Evolutionary conservation across 768 basidiomycete species (phyloP), one percentile per base, ranked within the genome.

Genomic region (Atractiella rhizophila): DNA sequence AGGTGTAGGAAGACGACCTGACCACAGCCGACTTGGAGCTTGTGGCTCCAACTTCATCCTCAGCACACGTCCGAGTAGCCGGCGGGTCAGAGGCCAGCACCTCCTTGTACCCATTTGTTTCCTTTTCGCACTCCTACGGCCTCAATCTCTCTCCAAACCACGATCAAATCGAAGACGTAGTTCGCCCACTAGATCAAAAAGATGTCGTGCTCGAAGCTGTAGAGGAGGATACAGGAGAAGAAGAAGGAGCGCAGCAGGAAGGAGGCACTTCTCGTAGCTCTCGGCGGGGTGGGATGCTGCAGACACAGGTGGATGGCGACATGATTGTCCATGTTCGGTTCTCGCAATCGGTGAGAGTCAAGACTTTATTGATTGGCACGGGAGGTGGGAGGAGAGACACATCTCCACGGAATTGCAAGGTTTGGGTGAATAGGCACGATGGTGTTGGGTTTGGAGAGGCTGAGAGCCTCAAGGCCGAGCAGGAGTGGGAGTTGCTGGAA

Each of bases 301-400:
- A 47, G 19, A 39, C 29, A 3, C 49, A 51, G 35, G 49, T 41
- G 8, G 49, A 51, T 26, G 49, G 46, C 35, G 49, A 51, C 31
- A 21, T 51, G 21, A 26, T 51, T 4, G 18, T 51, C 1, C 44
- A 48, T 11, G 49, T 50, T 18, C 40, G 39, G 15, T 51, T 51
- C 36, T 43, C 46, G 0, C 44, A 48, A 13, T 40, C 48, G 4
- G 47, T 51, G 11, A 36, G 49, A 18, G 37, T 51, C 34, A 51
- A 51, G 44, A n/a, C n/a, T n/a, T n/a, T n/a, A n/a, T n/a, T n/a
- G n/a, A n/a, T n/a, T n/a, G n/a, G n/a, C n/a, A n/a, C n/a, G n/a
- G n/a, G n/a, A n/a, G n/a, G n/a, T n/a, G n/a, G n/a, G n/a, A n/a
- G n/a, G n/a, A n/a, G n/a, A n/a, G n/a, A n/a, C n/a, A n/a, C n/a